A percentile compares a stretch with the other conserved stretches of the same genome.
phyloP scores from a whole-genome alignment of 2,329 filamentous ascomycete species.

The Colletotrichum sp. region DNA sequence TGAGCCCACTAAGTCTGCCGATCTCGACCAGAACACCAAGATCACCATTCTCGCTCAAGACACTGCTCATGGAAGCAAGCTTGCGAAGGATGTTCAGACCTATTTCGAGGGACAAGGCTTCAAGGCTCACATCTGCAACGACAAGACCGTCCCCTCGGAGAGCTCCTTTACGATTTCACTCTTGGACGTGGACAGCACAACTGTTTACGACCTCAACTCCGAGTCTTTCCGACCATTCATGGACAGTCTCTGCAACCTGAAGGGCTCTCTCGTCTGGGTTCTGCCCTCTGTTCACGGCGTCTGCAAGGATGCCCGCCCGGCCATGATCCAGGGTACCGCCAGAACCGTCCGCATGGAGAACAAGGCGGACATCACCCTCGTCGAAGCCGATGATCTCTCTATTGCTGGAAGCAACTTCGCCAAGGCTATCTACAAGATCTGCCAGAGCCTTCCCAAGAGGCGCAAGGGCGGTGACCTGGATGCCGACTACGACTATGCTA shows the following conservation, averaged over 20 bases:
- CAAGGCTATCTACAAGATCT: not conserved
- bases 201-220: slow-evolving; percentile 28
- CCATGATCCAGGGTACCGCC: slow-evolving; percentile 31
- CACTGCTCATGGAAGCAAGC: not conserved
- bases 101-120: not conserved
- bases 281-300: slow-evolving; percentile 28
- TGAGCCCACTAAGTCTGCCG: not conserved
- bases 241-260: slow-evolving; percentile 3
- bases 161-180: slow-evolving; percentile 23
- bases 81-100: not conserved
- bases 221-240: slow-evolving; percentile 6
- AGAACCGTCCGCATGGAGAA: slow-evolving; percentile 34
- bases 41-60: not conserved
- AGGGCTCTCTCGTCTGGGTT: slow-evolving; percentile 32
- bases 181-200: slow-evolving; percentile 29
- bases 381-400: not conserved
- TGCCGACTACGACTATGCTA: slow-evolving; percentile 35
- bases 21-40: not conserved
- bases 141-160: not conserved
- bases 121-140: not conserved
- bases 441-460: not conserved
- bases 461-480: slow-evolving; percentile 17
- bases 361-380: slow-evolving; percentile 24
- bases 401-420: not conserved
- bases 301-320: slow-evolving; percentile 30